phyloP scores from a whole-genome alignment of 768 basidiomycete species.

The Lactarius sanguifluus region DNA sequence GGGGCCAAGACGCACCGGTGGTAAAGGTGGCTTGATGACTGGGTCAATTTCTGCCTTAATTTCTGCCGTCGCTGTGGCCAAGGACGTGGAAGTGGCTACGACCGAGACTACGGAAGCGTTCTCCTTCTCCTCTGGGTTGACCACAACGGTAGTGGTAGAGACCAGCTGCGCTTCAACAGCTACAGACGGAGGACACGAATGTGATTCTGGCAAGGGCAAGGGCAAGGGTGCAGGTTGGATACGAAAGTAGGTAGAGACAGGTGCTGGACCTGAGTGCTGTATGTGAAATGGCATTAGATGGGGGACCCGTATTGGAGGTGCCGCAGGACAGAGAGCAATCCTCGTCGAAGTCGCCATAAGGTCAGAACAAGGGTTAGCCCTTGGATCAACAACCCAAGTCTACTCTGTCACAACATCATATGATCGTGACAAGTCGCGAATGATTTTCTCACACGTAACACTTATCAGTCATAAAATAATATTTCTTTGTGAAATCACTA shows the following conservation, averaged over 20 bases:
- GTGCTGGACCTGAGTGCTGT: slow-evolving; percentile 65
- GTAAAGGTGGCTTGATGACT: background rate
- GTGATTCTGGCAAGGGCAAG: slow-evolving; percentile 17
- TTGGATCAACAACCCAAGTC: too few species aligned
- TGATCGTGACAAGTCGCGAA: background rate
- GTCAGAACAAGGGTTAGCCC: background rate
- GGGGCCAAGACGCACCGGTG: background rate
- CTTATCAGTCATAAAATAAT: too few species aligned
- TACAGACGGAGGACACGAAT: background rate
- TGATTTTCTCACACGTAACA: background rate
- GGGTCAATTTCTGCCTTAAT: background rate
- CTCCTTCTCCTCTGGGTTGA: background rate
- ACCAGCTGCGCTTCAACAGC: background rate
- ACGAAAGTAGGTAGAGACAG: slow-evolving; percentile 71
- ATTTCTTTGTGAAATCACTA: too few species aligned
- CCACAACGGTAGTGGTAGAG: background rate
- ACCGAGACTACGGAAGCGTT: background rate
- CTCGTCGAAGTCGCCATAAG: slow-evolving; percentile 14
- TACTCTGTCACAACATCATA: background rate
- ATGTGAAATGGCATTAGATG: slow-evolving; percentile 86
- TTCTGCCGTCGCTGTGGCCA: background rate
- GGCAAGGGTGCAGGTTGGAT: slow-evolving; percentile 45
- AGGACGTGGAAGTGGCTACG: background rate
- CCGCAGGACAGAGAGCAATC: slow-evolving; percentile 8
- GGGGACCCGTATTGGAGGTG: slow-evolving; percentile 37